Evolutionary conservation across 2,329 filamentous ascomycete genomes (phyloP), one percentile per base, ranked within the genome.

Genomic region (Ophiostoma triangulosporum): DNA sequence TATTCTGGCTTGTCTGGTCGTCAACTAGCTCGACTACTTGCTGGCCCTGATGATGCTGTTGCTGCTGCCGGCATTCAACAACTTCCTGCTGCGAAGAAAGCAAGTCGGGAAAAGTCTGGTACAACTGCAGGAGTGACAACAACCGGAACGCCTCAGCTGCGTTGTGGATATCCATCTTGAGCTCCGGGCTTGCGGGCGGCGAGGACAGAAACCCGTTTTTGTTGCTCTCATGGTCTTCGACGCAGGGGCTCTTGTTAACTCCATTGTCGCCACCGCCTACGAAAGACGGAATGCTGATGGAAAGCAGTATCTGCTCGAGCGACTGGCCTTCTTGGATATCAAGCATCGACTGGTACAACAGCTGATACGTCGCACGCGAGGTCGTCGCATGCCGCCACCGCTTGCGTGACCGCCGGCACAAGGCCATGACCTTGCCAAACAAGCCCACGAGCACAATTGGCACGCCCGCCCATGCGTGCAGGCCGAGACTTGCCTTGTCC

Each of bases 401-500:
- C 3, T 61, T 60, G 0, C 68, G 62, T 4, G 66, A 69, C 5
- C 62, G 62, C 1, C 68, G 65, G 15, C 68, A 70, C 1, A 70
- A 61, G 2, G 63, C 59, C 50, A 70, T 62, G 0, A 64, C 63
- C n/a, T 64, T 63, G 0, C 64, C 64, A 7, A 70, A 64, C 1
- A 70, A 55, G 1, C 62, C 61, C 0, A 65, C 64, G 0, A 67
- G 60, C 0, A 59, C 57, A 0, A 65, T 62, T 0, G 69, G 69
- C 4, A 69, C 64, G 0, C 68, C 68, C 0, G 65, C 69, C 68
- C 68, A 70, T 0, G 68, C 64, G 53, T 70, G 68, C 2, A 64
- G 62, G 9, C 31, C 48, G 29, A 57, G 46, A 9, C 46, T 32
- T 17, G 29, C 46, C n/a, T 48, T 48, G 29, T 32, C 26, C 20